Conservation (phyloP, 352 stramenopile genomes). For the Pythium dissotocum region DNA sequence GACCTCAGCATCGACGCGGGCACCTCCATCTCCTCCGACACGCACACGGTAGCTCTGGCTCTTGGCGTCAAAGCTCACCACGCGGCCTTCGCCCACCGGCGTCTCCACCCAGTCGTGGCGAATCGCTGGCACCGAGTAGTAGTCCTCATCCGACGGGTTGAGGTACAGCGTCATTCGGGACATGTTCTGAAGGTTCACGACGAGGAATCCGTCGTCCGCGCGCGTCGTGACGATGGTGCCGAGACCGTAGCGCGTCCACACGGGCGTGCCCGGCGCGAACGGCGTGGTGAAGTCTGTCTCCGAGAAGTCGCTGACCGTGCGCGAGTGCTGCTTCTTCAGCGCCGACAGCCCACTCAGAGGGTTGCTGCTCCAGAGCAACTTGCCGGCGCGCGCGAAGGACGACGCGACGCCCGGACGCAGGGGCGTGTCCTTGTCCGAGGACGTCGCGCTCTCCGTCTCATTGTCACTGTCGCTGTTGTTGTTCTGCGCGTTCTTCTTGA, state of each 20-base stretch:
- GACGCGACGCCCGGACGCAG: slow-evolving; percentile 36
- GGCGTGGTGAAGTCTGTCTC: slow-evolving; percentile 43
- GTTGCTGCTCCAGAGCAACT: slow-evolving; percentile 56
- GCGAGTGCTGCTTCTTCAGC: slow-evolving; percentile 33
- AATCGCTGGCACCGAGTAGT: slow-evolving; percentile 57
- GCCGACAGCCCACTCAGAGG: slow-evolving; percentile 23
- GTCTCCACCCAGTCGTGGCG: slow-evolving; percentile 59
- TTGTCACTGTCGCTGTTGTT: slow-evolving; percentile 66
- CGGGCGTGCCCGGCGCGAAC: slow-evolving; percentile 40
- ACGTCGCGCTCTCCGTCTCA: slow-evolving; percentile 29
- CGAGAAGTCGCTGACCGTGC: slow-evolving; percentile 46
- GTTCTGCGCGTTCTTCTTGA: slow-evolving; percentile 29
- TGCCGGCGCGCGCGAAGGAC: slow-evolving; percentile 59
- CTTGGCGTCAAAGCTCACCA: slow-evolving; percentile 49
- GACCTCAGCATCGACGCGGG: slow-evolving; percentile 24
- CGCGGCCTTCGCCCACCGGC: slow-evolving; percentile 50
- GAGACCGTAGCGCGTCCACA: slow-evolving; percentile 67
- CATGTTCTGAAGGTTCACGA: slow-evolving; percentile 48
- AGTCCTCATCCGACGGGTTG: slow-evolving; percentile 40
- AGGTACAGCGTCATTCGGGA: slow-evolving; percentile 42
- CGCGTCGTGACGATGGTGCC: slow-evolving; percentile 57
- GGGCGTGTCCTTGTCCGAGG: slow-evolving; percentile 19
- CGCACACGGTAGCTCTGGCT: slow-evolving; percentile 59
- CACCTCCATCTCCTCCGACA: slow-evolving; percentile 38
- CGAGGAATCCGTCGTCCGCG: slow-evolving; percentile 49